Base-by-base conservation (phyloP, 148 eudicot genomes). In the Dysphania ambrosioides region DNA sequence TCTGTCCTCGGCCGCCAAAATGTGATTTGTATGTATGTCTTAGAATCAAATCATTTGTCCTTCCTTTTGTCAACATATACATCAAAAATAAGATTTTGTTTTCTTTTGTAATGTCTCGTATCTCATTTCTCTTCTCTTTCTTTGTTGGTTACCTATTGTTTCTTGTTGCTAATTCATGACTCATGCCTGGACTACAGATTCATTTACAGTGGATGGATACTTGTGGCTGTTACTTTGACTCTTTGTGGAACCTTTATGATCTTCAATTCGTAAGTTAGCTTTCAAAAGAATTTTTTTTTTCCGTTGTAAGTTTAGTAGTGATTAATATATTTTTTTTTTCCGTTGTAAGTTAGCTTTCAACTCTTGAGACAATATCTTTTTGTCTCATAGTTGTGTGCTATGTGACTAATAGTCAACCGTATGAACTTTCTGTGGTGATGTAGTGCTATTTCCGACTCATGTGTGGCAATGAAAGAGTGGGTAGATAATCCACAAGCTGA, bases 401-500 rank as follows among this genome's bases (percentile, higher is more conserved):
- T 38, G 6, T 8, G 29, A 30, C n/a, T 67, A 64, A 34, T 27
- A 42, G 32, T 41, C 26, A 34, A 51, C 31, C 10, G 2, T 65
- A 56, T 51, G 49, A 27, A 35, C 29, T 18, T 24, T 24, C 51
- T 55, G 15, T 77, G 56, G 56, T 82, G 47, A 7, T 81, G 47
- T 84, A 95, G 97, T 82, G 87, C 91, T 41, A 87, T 92, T 74
- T 82, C 90, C 10, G 97, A 95, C 79, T 90, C 99, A 1, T 95
- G 99, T 68, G 75, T 88, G 81, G 94, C 99, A 23, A 95, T 95
- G 99, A 91, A 85, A 88, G 97, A 95, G 70, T 95, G 99, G 99
- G 97, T 85, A 16, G 97, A 89, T 60, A 88, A 95, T 83, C 88
- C 94, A 57, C 96, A 83, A 64, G 94, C 99, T 5, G 99, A 95